Conservation (phyloP, 805 yeast genomes). For the Monosporozyma solicola region DNA sequence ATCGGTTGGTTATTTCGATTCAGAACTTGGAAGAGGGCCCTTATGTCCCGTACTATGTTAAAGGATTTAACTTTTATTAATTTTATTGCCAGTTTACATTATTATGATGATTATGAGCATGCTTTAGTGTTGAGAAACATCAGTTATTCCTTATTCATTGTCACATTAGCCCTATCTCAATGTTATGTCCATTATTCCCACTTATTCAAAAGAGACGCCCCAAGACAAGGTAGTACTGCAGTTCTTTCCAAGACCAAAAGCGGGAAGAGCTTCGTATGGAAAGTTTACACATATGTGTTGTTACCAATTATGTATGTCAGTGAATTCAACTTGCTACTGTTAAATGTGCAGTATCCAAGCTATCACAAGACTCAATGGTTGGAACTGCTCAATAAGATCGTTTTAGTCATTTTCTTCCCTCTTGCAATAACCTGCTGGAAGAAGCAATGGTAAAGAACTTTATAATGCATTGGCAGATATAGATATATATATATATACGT, state of each 20-base stretch:
- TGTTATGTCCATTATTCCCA: conserved; percentile 22
- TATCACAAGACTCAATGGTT: conserved; percentile 18
- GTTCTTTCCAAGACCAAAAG: conserved; percentile 2
- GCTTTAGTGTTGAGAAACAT: conserved; percentile 24
- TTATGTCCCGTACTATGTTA: conserved; percentile 13
- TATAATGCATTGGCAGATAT: too few species aligned
- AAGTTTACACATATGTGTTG: conserved; percentile 13
- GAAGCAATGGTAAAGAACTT: background rate
- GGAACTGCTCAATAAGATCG: conserved; percentile 19
- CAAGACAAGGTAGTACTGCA: background rate
- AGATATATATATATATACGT: background rate
- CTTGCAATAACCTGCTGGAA: conserved; percentile 14
- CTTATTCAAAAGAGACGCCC: conserved; percentile 10
- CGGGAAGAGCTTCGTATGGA: conserved; percentile 10
- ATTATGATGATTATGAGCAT: conserved; percentile 28
- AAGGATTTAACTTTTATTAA: conserved; percentile 25
- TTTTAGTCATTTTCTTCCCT: conserved; percentile 22
- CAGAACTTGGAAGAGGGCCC: conserved; percentile 13
- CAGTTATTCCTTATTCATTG: conserved; percentile 25
- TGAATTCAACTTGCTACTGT: conserved; percentile 24
- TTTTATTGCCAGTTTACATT: conserved; percentile 22
- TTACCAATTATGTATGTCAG: conserved; percentile 24
- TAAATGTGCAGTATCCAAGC: conserved; percentile 21
- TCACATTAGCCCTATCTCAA: conserved; percentile 20
- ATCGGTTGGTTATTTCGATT: conserved; percentile 20